Base-by-base conservation (phyloP, 495 filamentous ascomycete species). In the Penicillium waksmanii region DNA sequence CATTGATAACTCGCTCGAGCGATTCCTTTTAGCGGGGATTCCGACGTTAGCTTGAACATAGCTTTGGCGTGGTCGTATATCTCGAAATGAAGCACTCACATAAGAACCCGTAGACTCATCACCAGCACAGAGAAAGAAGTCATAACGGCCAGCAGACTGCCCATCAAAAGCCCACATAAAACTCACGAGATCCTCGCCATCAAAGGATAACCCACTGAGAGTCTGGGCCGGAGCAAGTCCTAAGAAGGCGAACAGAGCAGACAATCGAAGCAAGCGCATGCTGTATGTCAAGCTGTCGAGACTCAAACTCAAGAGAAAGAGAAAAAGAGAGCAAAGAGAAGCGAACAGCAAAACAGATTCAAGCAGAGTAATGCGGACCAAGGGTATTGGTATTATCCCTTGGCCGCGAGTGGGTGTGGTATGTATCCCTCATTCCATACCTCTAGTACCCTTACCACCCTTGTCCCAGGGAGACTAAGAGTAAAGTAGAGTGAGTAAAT, bases 81-180 rank as follows among this genome's bases (percentile, higher is more conserved):
- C 36, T 53, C 27, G 13, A 31, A 3, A 31, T 33, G 34, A 48
- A 15, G 3, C 19, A 13, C 57, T 38, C 57, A 84, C 81, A 63
- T 79, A 73, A 43, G 65, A 75, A 33, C 61, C 73, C 4, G 67
- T 68, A 1, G 72, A 68, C 65, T 89, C 88, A 31, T 87, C 86
- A 31, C 87, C 86, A 36, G 86, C 82, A 62, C 82, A 88, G 3
- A 91, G 78, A 60, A 82, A 85, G 23, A 91, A 72, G 43, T 82
- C 74, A 70, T 86, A 92, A 15, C 75, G 77, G 19, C 72, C 67
- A 43, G 90, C 76, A 46, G 83, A 75, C 2, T 55, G 35, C 12
- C 57, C 53, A n/a, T 68, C 68, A 31, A 66, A 59, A 3, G 51
- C 55, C 66, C 68, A 71, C 36, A 63, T n/a, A 12, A 71, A 44